Evolutionary conservation across 2,329 filamentous ascomycete genomes (phyloP), one percentile per base, ranked within the genome.

Genomic region (Metarhizium sp.): DNA sequence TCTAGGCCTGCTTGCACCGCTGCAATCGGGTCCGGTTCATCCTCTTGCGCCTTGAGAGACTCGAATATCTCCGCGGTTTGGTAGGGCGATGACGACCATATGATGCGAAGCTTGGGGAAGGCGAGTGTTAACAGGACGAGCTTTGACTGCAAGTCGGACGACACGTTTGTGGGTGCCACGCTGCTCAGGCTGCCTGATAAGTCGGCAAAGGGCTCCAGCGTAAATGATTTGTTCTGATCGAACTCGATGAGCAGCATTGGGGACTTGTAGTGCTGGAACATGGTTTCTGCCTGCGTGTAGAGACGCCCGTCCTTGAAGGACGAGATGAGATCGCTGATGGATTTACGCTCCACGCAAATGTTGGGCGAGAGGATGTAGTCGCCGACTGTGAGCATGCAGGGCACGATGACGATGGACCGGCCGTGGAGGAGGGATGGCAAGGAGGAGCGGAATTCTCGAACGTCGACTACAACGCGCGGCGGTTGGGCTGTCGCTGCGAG

Each of bases 21-120:
- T 3, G 84, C 84, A 40, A 95, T 79, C 1, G 94, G 94, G 68
- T 99, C 92, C 0, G 94, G 94, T 71, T 99, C 94, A 3, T 86
- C 78, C 63, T 92, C 87, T 64, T 91, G 87, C 61, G 90, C 87
- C 75, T 99, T 99, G 54, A 99, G 80, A 61, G 90, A 86, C 64
- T 92, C 87, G 68, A 99, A 97, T 59, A 99, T 97, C 74, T 97
- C 92, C 1, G 94, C 94, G 0, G 94, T 97, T 70, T 99, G 92
- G 67, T 95, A 96, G 0, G 94, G 92, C 11, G 87, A 91, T 8
- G 84, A 89, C 8, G 88, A 94, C 94, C 94, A 99, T 63, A 99
- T 90, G 62, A 99, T 88, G 60, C 90, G 87, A 51, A 99, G 79
- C 25, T 84, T 84, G 0, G 94, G 94, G 64, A 97, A 99, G 0